Percentiles rank a stretch among this genome's conserved stretches.
Evolutionary conservation across 306 rosid genomes (phyloP).

Genomic region (Cucurbita pepo): DNA sequence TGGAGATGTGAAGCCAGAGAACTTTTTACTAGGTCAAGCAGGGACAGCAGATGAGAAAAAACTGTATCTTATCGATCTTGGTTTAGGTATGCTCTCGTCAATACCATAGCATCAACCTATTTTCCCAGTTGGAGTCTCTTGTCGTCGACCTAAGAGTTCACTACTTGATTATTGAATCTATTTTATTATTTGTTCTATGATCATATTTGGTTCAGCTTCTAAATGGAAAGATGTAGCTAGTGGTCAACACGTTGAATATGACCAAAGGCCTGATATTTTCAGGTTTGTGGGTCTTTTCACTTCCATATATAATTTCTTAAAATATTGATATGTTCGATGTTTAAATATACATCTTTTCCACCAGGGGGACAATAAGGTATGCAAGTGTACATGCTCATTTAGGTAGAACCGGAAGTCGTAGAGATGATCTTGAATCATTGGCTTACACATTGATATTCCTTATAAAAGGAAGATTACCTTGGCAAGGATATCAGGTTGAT

Average conservation of each 20-base stretch:
- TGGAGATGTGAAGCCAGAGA: constrained; percentile 94
- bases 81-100: constrained; percentile 44
- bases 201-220: constrained; percentile 48
- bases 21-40: constrained; percentile 85
- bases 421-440: constrained; percentile 87
- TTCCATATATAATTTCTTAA: not conserved
- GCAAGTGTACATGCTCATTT: constrained; percentile 96
- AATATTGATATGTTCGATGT: not conserved
- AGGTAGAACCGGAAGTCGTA: constrained; percentile 89
- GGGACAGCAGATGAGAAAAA: constrained; percentile 88
- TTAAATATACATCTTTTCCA: constrained; percentile 4
- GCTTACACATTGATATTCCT: constrained; percentile 90
- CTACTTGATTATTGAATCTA: not conserved
- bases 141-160: not conserved
- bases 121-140: not conserved
- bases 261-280: constrained; percentile 92
- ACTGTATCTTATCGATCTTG: constrained; percentile 83
- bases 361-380: constrained; percentile 90
- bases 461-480: constrained; percentile 78
- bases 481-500: constrained; percentile 94
- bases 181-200: not conserved
- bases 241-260: constrained; percentile 81
- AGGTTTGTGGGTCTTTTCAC: constrained; percentile 28
- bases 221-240: constrained; percentile 78
- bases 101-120: not conserved